Base-by-base conservation (phyloP, 176 grass and related monocot genomes). In the Guadua angustifolia region DNA sequence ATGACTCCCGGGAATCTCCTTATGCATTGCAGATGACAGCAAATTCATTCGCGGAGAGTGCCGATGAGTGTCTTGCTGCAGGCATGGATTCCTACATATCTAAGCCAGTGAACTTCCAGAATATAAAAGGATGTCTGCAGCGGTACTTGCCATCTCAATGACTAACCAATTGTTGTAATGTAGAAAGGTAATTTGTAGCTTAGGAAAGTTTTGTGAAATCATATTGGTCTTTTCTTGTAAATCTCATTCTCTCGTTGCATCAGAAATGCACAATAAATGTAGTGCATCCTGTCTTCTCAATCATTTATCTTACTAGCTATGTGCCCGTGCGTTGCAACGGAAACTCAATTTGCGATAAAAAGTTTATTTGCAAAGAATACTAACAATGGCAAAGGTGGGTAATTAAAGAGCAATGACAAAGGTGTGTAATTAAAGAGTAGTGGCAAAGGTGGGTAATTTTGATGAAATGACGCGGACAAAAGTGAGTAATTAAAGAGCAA, bases 81-180 rank as follows among this genome's bases (percentile, higher is more conserved):
- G 95, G 95, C 63, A 97, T 97, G 95, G 95, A 97, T 86, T 97
- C 90, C 56, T 94, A 94, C 81, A 85, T 97, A 91, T 93, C 92
- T 15, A 97, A 97, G 88, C 95, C 95, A 49, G 82, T 93, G 74
- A 94, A 89, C 69, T 90, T 94, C 35, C 92, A 92, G 72, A 93
- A 89, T 74, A 85, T 94, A 86, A 97, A 93, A 84, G 86, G 90
- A 74, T 88, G 89, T 66, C 62, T 97, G 29, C 90, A 88, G 77
- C 88, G 72, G 17, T 94, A 94, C 77, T 86, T 94, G 65, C 40
- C 83, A 24, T 88, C 83, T 71, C 88, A 86, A 75, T 84, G 75
- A 82, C 82, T 90, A 90, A 94, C 76, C 15, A 44, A 87, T 86
- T 86, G 79, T 78, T 93, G 87, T 91, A 97, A 91, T 80, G 68